Evolutionary conservation across 352 stramenopile species (phyloP).

Genomic region (Globisporangium viniferum): DNA sequence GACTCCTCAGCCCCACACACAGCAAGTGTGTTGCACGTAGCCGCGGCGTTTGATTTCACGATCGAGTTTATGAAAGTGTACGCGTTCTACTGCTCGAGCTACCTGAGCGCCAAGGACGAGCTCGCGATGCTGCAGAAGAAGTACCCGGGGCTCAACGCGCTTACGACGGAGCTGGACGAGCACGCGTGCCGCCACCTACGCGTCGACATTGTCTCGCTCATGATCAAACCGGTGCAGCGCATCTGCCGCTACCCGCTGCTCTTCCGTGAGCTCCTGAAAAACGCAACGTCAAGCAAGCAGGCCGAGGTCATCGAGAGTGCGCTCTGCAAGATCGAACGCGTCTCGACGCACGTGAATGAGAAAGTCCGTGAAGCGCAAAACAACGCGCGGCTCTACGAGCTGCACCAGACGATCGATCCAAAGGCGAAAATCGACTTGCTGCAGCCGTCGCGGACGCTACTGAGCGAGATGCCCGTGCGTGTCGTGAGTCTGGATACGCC

Average conservation of each 20-base stretch:
- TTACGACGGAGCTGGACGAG: constrained; percentile 1
- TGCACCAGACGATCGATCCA: constrained; percentile 10
- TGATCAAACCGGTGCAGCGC: constrained; percentile 74
- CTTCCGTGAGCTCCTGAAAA: constrained; percentile 42
- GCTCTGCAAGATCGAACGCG: constrained; percentile 38
- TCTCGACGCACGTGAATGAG: constrained; percentile 61
- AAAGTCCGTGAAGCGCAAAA: constrained; percentile 60
- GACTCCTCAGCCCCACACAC: no score
- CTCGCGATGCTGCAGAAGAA: constrained; percentile 36
- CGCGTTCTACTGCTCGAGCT: constrained; percentile 58
- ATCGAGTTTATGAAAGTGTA: constrained; percentile 76
- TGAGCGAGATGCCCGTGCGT: no score
- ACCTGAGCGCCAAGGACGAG: constrained; percentile 42
- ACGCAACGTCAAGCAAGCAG: constrained; percentile 31
- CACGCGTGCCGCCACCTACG: constrained; percentile 12
- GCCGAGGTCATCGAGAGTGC: not conserved
- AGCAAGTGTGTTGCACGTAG: constrained; percentile 8
- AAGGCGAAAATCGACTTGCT: no score
- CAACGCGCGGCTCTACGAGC: constrained; percentile 45
- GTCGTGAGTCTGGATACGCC: no score
- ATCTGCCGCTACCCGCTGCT: constrained; percentile 70
- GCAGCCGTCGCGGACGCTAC: no score
- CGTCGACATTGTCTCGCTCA: constrained; percentile 47
- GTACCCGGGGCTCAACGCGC: constrained; percentile 19
- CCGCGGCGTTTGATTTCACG: constrained; percentile 34